Evolutionary conservation across 2,329 filamentous ascomycete genomes (phyloP).

Genomic region (Bertia moriformis): DNA sequence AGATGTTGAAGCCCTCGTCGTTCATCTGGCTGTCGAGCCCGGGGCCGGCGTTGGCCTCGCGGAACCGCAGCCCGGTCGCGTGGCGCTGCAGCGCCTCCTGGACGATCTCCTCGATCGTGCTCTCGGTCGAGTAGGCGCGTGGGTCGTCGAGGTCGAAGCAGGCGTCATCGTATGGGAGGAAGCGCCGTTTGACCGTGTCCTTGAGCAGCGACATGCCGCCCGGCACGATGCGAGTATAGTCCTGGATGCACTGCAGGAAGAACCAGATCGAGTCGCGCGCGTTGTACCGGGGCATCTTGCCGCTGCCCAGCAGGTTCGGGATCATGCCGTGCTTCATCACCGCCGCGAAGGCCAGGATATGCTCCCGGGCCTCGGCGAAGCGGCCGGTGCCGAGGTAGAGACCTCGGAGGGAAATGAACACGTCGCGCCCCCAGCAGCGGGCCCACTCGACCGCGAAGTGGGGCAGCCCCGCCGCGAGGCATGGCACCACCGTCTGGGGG

Average conservation of each 20-base stretch:
- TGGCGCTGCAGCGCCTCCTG: constrained; percentile 89
- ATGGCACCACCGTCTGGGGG: constrained; percentile 71
- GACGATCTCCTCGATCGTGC: constrained; percentile 74
- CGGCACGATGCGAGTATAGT: constrained; percentile 72
- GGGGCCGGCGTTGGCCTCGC: constrained; percentile 85
- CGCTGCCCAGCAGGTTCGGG: constrained; percentile 78
- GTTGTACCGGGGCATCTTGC: constrained; percentile 80
- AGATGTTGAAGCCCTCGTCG: constrained; percentile 78
- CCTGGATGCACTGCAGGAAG: constrained; percentile 88
- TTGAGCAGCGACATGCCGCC: constrained; percentile 61
- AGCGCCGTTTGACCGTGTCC: constrained; percentile 66
- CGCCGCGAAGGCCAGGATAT: constrained; percentile 87
- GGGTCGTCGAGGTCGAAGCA: constrained; percentile 76
- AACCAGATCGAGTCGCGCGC: constrained; percentile 96
- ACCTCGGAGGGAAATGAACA: constrained; percentile 88
- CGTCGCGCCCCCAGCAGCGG: constrained; percentile 90
- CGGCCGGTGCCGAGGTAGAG: constrained; percentile 83
- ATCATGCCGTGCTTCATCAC: constrained; percentile 98
- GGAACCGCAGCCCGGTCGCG: constrained; percentile 77
- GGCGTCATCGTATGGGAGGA: constrained; percentile 87
- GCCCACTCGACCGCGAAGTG: constrained; percentile 93
- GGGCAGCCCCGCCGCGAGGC: constrained; percentile 78
- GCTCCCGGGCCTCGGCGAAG: constrained; percentile 77
- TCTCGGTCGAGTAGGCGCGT: constrained; percentile 72
- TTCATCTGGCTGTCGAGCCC: constrained; percentile 86